A percentile compares a stretch with the other conserved stretches of the same genome.
These are phyloP conservation scores for Fusarium paranaense DNA, from an alignment of 2,329 filamentous ascomycete genomes.

Conservation along the genomic window DNA sequence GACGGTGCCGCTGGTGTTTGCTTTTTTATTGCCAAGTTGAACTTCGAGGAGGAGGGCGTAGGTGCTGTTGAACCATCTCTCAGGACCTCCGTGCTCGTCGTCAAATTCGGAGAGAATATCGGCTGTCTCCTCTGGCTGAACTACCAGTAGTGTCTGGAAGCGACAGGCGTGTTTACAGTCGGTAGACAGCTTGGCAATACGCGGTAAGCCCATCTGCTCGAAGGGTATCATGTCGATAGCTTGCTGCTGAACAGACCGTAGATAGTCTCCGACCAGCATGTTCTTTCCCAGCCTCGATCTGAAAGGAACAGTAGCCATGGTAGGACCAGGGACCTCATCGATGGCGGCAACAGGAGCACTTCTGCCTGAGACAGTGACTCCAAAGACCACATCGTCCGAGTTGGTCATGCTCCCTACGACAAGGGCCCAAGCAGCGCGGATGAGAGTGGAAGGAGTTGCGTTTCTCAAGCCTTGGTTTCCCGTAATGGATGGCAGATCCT, in stretches of 20 bases:
- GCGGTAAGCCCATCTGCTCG: slow-evolving; percentile 32
- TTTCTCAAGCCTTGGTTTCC: slow-evolving; percentile 51
- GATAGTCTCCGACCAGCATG: slow-evolving; percentile 50
- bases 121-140: not conserved
- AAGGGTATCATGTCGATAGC: slow-evolving; percentile 25
- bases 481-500: slow-evolving; percentile 54
- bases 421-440: slow-evolving; percentile 60
- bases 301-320: slow-evolving; percentile 50
- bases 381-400: slow-evolving; percentile 54
- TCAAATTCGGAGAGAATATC: not conserved
- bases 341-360: slow-evolving; percentile 32
- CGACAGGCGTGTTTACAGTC: slow-evolving; percentile 3
- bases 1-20: not conserved
- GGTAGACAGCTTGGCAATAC: slow-evolving; percentile 27
- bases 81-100: not conserved
- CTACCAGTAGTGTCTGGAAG: slow-evolving; percentile 25
- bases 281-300: slow-evolving; percentile 42
- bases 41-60: slow-evolving; percentile 6
- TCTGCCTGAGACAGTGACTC: slow-evolving; percentile 56
- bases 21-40: not conserved
- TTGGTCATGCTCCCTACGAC: slow-evolving; percentile 58
- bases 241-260: slow-evolving; percentile 47
- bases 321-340: slow-evolving; percentile 39
- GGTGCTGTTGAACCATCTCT: not conserved
- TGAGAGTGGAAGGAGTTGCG: slow-evolving; percentile 15